Evolutionary conservation across 768 basidiomycete species (phyloP), one percentile per base, ranked within the genome.

Genomic region (Tricholoma hemisulphureum): DNA sequence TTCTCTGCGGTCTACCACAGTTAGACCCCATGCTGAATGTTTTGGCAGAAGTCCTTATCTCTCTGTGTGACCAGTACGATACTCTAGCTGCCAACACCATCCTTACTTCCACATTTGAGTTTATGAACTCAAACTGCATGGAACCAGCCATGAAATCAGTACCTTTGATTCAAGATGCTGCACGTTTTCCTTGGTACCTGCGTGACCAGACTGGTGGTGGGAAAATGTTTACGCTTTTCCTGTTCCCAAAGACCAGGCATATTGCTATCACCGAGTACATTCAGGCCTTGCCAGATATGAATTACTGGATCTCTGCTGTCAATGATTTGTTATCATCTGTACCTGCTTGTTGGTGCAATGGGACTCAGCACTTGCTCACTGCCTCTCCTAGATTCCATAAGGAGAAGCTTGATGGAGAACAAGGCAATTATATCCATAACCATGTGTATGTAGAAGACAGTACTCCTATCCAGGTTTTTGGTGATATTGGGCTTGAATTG

Each of bases 281-380:
- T 13, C 63, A 56, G 16, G 61, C 56, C 0, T 20, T 64, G 10
- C 53, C 58, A 3, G 61, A 63, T n/a, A 67, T 67, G 55, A 53
- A 56, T 13, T 59, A 55, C 21, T 63, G 57, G 56, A 52, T 59
- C 2, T 51, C 51, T 3, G 34, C 52, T 14, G 28, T 41, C 10
- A 66, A 66, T 39, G 63, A 66, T 49, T 8, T 67, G 3, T 45
- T 67, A 26, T 67, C 65, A 63, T 67, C 9, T 16, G 65, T 62
- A 16, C 20, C 26, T 31, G 3, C 23, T 1, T 16, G 9, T 21
- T 43, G 4, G 21, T 9, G 41, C 4, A 10, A n/a, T n/a, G n/a
- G n/a, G n/a, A n/a, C n/a, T n/a, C n/a, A 39, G 41, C 7, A 43
- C 23, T 21, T 43, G 18, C 41, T 43, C 20, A 43, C 41, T 10